Conservation (phyloP, 2,329 filamentous ascomycete genomes). For the Periconia sp. region DNA sequence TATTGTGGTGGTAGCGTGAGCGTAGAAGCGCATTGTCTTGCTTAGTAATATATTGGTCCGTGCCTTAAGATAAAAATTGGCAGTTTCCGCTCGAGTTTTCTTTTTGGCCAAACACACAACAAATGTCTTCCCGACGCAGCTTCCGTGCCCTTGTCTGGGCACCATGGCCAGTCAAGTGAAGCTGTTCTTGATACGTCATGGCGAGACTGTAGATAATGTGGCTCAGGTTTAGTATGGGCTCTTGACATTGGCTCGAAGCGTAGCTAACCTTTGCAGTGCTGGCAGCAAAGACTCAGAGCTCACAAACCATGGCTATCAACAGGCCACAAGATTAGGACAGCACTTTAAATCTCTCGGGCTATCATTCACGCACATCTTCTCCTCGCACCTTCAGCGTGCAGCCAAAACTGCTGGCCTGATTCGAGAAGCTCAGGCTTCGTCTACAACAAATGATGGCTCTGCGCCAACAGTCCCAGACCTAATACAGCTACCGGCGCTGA, state of each 20-base stretch:
- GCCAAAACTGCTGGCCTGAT: conserved; percentile 73
- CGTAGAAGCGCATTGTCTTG: too few species aligned
- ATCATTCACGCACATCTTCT: conserved; percentile 73
- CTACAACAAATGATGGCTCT: neutral
- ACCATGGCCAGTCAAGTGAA: conserved; percentile 55
- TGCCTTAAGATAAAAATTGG: too few species aligned
- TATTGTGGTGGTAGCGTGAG: too few species aligned
- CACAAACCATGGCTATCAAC: conserved; percentile 81
- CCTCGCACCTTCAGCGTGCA: conserved; percentile 79
- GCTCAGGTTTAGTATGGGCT: conserved; percentile 74
- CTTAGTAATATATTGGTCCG: too few species aligned
- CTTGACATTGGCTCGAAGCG: too few species aligned
- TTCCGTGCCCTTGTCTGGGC: conserved; percentile 21
- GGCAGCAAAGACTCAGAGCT: conserved; percentile 80
- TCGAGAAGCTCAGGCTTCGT: conserved; percentile 58
- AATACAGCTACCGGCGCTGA: conserved; percentile 51
- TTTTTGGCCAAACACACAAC: too few species aligned
- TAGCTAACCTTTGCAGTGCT: conserved; percentile 61
- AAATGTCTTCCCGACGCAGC: conserved; percentile 7
- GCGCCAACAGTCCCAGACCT: conserved; percentile 24
- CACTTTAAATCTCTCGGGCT: conserved; percentile 70
- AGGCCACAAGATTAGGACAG: conserved; percentile 73
- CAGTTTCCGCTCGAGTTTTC: too few species aligned
- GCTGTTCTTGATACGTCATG: conserved; percentile 82
- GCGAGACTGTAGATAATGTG: conserved; percentile 89